Base-by-base conservation (phyloP, 1,139 yeast species). In the Geotrichum carabidarum region DNA sequence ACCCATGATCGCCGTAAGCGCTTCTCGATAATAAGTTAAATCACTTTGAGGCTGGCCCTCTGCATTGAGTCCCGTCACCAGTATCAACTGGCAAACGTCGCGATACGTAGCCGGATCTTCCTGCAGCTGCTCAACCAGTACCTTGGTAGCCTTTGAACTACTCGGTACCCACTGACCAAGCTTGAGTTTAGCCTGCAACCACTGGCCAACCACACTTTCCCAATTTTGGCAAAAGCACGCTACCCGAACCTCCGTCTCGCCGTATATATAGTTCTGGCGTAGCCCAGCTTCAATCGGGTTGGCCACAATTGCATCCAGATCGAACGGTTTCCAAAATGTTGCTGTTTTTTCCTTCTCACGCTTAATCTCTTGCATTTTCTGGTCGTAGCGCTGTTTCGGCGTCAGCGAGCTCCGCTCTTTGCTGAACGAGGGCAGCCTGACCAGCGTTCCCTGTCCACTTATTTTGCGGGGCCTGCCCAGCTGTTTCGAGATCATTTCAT, bases 381-480 rank as follows among this genome's bases (percentile, higher is more conserved):
- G 47, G 14, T 49, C 48, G 11, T 42, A 53, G 2, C 48, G 14
- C 36, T 38, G 42, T 17, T 37, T 42, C 6, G 49, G 48, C 5
- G 48, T 44, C 8, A 44, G 43, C 11, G 14, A 8, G 7, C 15
- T 45, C 4, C 18, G 22, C 15, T 45, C 31, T 17, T 22, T 34
- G 9, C 12, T 17, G 15, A 35, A 36, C 36, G n/a, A 9, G 3
- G 17, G 3, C 6, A 8, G 2, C 32, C n/a, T n/a, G 35, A 37
- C 36, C 22, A 2, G 47, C 74, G 59, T 50, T 70, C 71, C 62
- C 73, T 77, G 59, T 75, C 49, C 37, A 45, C 8, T 45, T 3
- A 48, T 27, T 34, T 37, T 43, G 14, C 54, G 43, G 12, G 64
- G 61, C n/a, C 59, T 54, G 2, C 69, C 69, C 31, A 67, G 57